A percentile compares a stretch with the other conserved stretches of the same genome.
These are phyloP conservation scores for Tuber magnatum DNA, from an alignment of 495 filamentous ascomycete genomes.

Conservation along the genomic window DNA sequence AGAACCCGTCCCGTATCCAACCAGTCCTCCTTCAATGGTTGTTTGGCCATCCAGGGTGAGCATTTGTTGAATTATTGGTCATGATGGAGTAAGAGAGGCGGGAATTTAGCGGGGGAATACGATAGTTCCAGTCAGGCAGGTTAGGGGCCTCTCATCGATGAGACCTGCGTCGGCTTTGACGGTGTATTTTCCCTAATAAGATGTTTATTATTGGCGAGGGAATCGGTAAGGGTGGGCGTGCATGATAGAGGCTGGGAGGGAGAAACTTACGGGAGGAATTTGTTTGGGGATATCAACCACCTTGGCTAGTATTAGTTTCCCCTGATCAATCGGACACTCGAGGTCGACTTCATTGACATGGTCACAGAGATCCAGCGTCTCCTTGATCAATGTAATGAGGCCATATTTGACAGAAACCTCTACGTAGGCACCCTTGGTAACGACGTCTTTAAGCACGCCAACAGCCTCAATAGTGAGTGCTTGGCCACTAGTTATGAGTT, in stretches of 20 bases:
- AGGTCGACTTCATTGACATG: conserved; percentile 80
- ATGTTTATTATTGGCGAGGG: conserved; percentile 18
- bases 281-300: conserved; percentile 74
- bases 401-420: conserved; percentile 85
- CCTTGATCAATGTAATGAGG: conserved; percentile 77
- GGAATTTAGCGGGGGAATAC: conserved; percentile 44
- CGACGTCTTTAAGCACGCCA: conserved; percentile 59
- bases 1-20: neutral
- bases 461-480: conserved; percentile 70
- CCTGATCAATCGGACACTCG: conserved; percentile 76
- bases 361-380: conserved; percentile 74
- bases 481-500: conserved; percentile 54
- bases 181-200: conserved; percentile 71
- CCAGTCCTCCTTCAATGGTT: neutral
- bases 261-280: conserved; percentile 72
- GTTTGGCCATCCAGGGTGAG: neutral
- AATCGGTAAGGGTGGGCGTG: neutral
- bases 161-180: conserved; percentile 79
- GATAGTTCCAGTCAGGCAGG: conserved; percentile 69
- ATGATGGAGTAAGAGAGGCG: neutral
- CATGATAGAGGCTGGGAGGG: neutral
- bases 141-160: conserved; percentile 60
- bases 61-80: neutral
- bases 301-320: conserved; percentile 64
- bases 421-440: conserved; percentile 73